phyloP scores from a whole-genome alignment of 139 green algal genomes.

The Chlorella sp. region DNA sequence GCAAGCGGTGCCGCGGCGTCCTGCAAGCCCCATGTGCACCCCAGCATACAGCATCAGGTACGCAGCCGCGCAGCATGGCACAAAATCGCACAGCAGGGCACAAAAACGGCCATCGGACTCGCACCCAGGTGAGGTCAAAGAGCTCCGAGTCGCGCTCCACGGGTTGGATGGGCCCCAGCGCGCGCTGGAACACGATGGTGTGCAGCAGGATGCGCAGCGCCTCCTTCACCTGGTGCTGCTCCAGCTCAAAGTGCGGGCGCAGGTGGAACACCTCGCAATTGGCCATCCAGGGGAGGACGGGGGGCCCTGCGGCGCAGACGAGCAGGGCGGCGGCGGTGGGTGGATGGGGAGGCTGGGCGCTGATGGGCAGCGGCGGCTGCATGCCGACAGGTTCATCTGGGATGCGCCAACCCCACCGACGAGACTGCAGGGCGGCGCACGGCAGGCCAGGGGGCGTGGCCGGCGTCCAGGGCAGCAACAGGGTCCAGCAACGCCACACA shows the following conservation, averaged over 20 bases:
- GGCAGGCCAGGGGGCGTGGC: background rate
- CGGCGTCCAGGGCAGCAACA: background rate
- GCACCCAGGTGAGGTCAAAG: slow-evolving; percentile 93
- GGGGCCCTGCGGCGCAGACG: no score
- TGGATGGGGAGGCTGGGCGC: background rate
- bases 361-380: background rate
- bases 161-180: slow-evolving; percentile 83
- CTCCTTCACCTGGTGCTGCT: slow-evolving; percentile 55
- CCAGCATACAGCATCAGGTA: background rate
- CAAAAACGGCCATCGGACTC: no score
- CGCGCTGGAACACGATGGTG: slow-evolving; percentile 94
- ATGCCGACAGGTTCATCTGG: background rate
- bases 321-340: background rate
- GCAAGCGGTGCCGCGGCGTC: no score
- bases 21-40: background rate
- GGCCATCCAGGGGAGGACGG: background rate
- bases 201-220: slow-evolving; percentile 88
- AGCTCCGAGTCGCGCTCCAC: slow-evolving; percentile 89
- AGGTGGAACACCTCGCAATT: slow-evolving; percentile 52
- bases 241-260: slow-evolving; percentile 12
- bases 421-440: background rate
- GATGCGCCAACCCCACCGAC: background rate
- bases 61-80: slow-evolving; percentile 37
- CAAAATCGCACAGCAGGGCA: no score
- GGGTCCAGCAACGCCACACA: no score